Evolutionary conservation across 2,329 filamentous ascomycete genomes (phyloP).

Genomic region (Mycosphaerella arachidis): DNA sequence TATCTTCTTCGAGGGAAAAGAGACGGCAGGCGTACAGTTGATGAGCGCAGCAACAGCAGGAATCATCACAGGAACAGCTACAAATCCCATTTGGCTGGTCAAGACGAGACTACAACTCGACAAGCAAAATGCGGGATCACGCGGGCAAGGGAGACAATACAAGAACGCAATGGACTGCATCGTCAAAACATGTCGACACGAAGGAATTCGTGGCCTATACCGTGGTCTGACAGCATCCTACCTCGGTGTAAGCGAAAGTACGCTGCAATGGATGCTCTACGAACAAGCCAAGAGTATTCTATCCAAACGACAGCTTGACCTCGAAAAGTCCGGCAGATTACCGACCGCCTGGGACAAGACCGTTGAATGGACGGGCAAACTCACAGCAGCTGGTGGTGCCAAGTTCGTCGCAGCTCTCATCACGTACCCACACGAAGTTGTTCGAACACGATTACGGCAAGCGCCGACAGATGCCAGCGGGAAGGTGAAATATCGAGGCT

Average conservation of each 20-base stretch:
- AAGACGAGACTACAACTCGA: slow-evolving; percentile 92
- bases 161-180: slow-evolving; percentile 86
- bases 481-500: slow-evolving; percentile 77
- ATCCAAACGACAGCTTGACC: slow-evolving; percentile 56
- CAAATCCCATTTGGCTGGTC: slow-evolving; percentile 94
- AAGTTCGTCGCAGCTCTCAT: slow-evolving; percentile 80
- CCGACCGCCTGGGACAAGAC: slow-evolving; percentile 69
- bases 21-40: slow-evolving; percentile 73
- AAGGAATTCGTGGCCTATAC: slow-evolving; percentile 79
- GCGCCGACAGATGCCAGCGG: slow-evolving; percentile 56
- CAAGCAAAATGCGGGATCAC: slow-evolving; percentile 65
- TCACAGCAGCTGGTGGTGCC: slow-evolving; percentile 72
- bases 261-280: slow-evolving; percentile 89
- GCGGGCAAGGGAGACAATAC: slow-evolving; percentile 62
- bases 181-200: slow-evolving; percentile 71
- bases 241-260: slow-evolving; percentile 83
- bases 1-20: slow-evolving; percentile 64
- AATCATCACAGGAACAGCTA: slow-evolving; percentile 81
- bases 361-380: slow-evolving; percentile 73
- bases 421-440: slow-evolving; percentile 90
- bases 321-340: slow-evolving; percentile 54
- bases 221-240: slow-evolving; percentile 89
- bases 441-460: slow-evolving; percentile 78
- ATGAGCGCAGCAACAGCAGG: slow-evolving; percentile 72
- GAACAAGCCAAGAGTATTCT: slow-evolving; percentile 84